phyloP scores from a whole-genome alignment of 2,329 filamentous ascomycete species.

The Penicillium palitans region DNA sequence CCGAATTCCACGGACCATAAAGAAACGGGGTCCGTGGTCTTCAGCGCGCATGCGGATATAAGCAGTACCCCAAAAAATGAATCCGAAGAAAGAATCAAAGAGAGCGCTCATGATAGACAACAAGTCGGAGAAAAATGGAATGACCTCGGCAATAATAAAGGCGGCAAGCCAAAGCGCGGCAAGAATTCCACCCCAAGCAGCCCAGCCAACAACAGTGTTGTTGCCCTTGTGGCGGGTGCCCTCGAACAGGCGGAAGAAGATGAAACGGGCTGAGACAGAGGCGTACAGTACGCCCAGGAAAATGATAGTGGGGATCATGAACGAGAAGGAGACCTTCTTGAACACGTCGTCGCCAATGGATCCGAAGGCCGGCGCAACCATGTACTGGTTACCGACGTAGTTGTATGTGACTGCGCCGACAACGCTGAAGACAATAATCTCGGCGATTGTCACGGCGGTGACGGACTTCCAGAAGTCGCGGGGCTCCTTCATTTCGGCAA shows the following conservation, averaged over 20 bases:
- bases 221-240: constrained; percentile 75
- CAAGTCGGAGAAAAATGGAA: constrained; percentile 84
- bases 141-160: constrained; percentile 88
- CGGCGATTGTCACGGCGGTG: constrained; percentile 84
- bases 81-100: constrained; percentile 78
- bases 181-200: constrained; percentile 73
- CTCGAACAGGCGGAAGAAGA: constrained; percentile 87
- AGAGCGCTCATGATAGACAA: constrained; percentile 63
- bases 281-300: constrained; percentile 91
- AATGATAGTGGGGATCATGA: constrained; percentile 93
- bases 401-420: constrained; percentile 79
- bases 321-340: constrained; percentile 87
- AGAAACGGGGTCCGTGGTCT: constrained; percentile 45
- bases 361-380: constrained; percentile 82
- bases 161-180: constrained; percentile 70
- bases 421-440: constrained; percentile 80
- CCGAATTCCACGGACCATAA: constrained; percentile 42
- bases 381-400: constrained; percentile 88
- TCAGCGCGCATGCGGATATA: constrained; percentile 47
- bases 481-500: constrained; percentile 82
- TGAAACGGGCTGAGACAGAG: constrained; percentile 82
- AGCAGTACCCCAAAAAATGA: constrained; percentile 73
- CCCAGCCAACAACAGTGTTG: constrained; percentile 82
- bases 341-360: constrained; percentile 71
- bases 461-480: constrained; percentile 90